Evolutionary conservation across 257 asterid species (phyloP).

Genomic region (Nyctanthes arbortristis): DNA sequence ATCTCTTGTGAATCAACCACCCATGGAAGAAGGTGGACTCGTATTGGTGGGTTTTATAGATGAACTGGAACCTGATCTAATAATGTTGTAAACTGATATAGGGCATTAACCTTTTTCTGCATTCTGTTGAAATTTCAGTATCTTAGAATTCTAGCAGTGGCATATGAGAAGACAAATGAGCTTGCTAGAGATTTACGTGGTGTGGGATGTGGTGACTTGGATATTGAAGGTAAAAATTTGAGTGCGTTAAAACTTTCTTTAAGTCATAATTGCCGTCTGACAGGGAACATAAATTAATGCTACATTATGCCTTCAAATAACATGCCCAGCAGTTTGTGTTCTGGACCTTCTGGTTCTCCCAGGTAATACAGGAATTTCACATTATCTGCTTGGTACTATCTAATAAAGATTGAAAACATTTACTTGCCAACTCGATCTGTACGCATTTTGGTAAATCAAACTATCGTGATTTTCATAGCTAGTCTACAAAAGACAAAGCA

Average conservation of each 20-base stretch:
- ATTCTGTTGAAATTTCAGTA: slow-evolving; percentile 52
- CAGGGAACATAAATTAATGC: slow-evolving; percentile 11
- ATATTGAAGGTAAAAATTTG: slow-evolving; percentile 72
- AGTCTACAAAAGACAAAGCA: background rate
- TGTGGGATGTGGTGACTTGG: slow-evolving; percentile 98
- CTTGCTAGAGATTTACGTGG: slow-evolving; percentile 83
- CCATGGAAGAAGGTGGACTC: slow-evolving; percentile 98
- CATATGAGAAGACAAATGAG: slow-evolving; percentile 92
- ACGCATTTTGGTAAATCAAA: background rate
- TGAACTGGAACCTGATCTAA: slow-evolving; percentile 3
- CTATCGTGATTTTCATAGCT: slow-evolving; percentile 8
- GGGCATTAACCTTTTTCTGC: slow-evolving; percentile 25
- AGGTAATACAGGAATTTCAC: background rate
- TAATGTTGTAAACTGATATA: slow-evolving; percentile 11
- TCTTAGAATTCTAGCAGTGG: slow-evolving; percentile 92
- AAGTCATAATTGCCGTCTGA: slow-evolving; percentile 16
- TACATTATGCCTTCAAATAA: background rate
- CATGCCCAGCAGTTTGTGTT: background rate
- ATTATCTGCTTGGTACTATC: slow-evolving; percentile 15
- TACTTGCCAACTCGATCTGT: background rate
- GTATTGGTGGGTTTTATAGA: slow-evolving; percentile 61
- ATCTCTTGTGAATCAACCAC: slow-evolving; percentile 83
- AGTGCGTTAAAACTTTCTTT: slow-evolving; percentile 9
- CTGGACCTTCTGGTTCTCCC: background rate
- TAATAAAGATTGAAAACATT: slow-evolving; percentile 2